Conservation (phyloP, 2,329 filamentous ascomycete species). For the Pseudogymnoascus destructans region DNA sequence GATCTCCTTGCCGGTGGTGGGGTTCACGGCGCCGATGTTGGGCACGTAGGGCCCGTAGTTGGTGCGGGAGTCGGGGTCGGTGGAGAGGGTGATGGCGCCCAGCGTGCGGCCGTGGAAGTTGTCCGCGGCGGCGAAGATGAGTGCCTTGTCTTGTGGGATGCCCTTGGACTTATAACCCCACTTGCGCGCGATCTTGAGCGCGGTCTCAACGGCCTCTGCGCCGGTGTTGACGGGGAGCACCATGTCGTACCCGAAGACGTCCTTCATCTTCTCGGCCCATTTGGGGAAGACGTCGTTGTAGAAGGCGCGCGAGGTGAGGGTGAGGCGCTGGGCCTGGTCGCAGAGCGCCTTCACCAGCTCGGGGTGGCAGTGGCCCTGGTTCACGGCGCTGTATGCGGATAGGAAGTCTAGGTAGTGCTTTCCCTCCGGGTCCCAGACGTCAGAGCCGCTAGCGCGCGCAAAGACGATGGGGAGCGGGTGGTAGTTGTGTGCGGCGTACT, state of each 20-base stretch:
- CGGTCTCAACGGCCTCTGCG: slow-evolving; percentile 90
- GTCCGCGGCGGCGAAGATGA: slow-evolving; percentile 72
- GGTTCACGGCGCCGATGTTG: slow-evolving; percentile 65
- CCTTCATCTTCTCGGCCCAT: slow-evolving; percentile 84
- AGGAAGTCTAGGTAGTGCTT: slow-evolving; percentile 95
- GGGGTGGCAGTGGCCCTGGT: slow-evolving; percentile 96
- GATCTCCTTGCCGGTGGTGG: slow-evolving; percentile 63
- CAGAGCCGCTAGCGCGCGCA: slow-evolving; percentile 66
- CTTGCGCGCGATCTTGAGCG: slow-evolving; percentile 89
- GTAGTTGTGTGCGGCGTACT: slow-evolving; percentile 95
- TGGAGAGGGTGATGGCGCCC: slow-evolving; percentile 87
- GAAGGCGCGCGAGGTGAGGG: slow-evolving; percentile 87
- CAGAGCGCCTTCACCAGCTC: slow-evolving; percentile 82
- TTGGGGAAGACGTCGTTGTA: slow-evolving; percentile 97
- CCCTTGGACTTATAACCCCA: slow-evolving; percentile 97
- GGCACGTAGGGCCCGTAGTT: slow-evolving; percentile 97
- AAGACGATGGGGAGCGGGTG: slow-evolving; percentile 94
- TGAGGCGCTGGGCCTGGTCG: slow-evolving; percentile 80
- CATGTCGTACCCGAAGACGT: slow-evolving; percentile 92
- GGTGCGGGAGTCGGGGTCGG: slow-evolving; percentile 80
- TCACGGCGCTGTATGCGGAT: slow-evolving; percentile 94
- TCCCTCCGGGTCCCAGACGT: slow-evolving; percentile 95
- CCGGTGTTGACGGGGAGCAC: slow-evolving; percentile 97
- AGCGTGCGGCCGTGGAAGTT: slow-evolving; percentile 98
- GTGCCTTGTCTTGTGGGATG: slow-evolving; percentile 69